Evolutionary conservation across 1,284 basidiomycete genomes (phyloP), one percentile per base, ranked within the genome.

Genomic region (Ceratobasidium theobromae): DNA sequence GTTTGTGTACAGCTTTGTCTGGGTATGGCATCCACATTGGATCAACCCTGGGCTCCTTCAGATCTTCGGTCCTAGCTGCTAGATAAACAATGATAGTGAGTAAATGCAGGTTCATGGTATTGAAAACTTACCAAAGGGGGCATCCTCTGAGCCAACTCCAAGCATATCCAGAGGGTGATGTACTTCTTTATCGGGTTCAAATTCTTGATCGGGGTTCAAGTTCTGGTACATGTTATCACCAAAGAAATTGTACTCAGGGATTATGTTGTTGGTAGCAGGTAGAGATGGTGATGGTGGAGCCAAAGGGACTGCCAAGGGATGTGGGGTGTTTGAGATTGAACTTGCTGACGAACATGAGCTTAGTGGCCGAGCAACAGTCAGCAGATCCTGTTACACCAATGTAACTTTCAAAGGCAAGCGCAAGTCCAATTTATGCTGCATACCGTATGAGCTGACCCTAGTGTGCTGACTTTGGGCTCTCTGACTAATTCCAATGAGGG

Each of bases 1-100:
- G 9, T 45, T 16, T 40, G 25, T 38, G 14, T 58, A 58, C 54
- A 40, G 23, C 54, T 46, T 46, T 45, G 54, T 58, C 54, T 1
- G 27, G 40, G 14, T 30, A 58, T 12, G 41, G 54, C 3, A 1
- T 16, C 54, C 54, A 58, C 4, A 54, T 18, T 12, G 5, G 12
- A 23, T 32, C 27, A 8, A 23, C 21, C 14, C 21, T 9, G 8
- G 30, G 30, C 25, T 54, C 25, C n/a, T 53, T 53, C 14, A 30
- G 51, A 11, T 18, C 16, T 38, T 6, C 6, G 16, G 35, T 8
- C 6, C 8, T 16, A 16, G 35, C 35, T 38, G 46, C 46, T 53
- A n/a, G 12, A 21, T 6, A n/a, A 28, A 32, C 6, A 23, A n/a
- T 6, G 12, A n/a, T 33, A 33, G 14, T 32, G 21, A 46, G 43